Evolutionary conservation across 345 rosid species (phyloP).

Genomic region (Clausena lansium): DNA sequence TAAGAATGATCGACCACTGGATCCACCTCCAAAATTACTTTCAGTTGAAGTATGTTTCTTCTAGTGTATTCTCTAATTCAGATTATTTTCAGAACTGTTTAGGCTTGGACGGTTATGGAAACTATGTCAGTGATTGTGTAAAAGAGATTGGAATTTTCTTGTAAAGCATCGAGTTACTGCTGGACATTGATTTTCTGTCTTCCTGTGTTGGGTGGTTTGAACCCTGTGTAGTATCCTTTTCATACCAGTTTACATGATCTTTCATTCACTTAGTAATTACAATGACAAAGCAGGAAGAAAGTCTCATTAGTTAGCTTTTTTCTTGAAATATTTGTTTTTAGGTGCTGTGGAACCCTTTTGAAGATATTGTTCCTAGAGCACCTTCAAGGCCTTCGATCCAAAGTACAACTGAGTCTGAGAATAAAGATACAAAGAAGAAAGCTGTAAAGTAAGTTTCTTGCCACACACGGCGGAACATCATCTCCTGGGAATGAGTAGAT

Average conservation of each 20-base stretch:
- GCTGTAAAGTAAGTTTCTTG: slow-evolving; percentile 63
- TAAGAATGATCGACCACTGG: slow-evolving; percentile 72
- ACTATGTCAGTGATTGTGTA: neutral
- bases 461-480: neutral
- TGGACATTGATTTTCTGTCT: neutral
- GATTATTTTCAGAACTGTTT: neutral
- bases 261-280: neutral
- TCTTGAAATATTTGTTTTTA: slow-evolving; percentile 25
- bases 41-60: slow-evolving; percentile 69
- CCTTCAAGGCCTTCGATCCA: slow-evolving; percentile 31
- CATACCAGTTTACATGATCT: neutral
- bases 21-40: slow-evolving; percentile 66
- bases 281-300: neutral
- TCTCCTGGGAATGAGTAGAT: neutral
- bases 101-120: neutral
- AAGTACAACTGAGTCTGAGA: slow-evolving; percentile 40
- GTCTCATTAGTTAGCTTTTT: neutral
- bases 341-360: slow-evolving; percentile 97
- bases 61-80: neutral
- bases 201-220: neutral
- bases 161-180: neutral
- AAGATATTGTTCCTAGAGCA: slow-evolving; percentile 81
- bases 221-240: neutral
- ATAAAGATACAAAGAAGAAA: slow-evolving; percentile 61
- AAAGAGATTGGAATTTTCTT: neutral